phyloP scores from a whole-genome alignment of 768 basidiomycete species.

The Boletus reticulatus region DNA sequence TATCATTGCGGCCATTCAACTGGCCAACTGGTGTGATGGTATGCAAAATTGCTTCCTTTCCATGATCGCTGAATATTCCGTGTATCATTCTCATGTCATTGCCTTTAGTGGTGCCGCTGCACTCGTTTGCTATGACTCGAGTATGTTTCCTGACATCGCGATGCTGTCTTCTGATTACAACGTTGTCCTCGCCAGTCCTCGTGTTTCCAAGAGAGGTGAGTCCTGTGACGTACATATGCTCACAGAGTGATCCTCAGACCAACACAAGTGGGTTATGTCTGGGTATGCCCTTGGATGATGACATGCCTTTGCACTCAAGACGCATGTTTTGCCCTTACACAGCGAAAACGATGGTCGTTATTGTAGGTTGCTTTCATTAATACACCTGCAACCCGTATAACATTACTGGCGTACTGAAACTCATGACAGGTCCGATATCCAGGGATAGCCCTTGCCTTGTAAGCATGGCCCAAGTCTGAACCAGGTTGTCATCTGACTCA shows the following conservation, averaged over 20 bases:
- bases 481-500: too few relatives aligned
- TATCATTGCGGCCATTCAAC: conserved; percentile 9
- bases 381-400: too few relatives aligned
- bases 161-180: neutral
- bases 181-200: conserved; percentile 6
- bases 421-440: too few relatives aligned
- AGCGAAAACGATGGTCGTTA: conserved; percentile 10
- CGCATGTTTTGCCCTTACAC: too few relatives aligned
- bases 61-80: neutral
- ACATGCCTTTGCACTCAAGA: neutral
- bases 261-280: conserved; percentile 14
- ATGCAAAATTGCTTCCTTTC: neutral
- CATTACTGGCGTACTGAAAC: too few relatives aligned
- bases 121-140: conserved; percentile 16
- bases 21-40: conserved; percentile 18
- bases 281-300: conserved; percentile 8
- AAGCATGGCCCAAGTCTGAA: too few relatives aligned
- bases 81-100: neutral
- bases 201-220: conserved; percentile 22
- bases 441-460: too few relatives aligned
- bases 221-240: neutral
- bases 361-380: too few relatives aligned
- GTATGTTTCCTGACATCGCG: neutral
- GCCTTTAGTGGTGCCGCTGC: conserved; percentile 11
- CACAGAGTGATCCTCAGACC: neutral